Evolutionary conservation across 1,284 basidiomycete species (phyloP).

Genomic region (Mycosarcoma maydis): DNA sequence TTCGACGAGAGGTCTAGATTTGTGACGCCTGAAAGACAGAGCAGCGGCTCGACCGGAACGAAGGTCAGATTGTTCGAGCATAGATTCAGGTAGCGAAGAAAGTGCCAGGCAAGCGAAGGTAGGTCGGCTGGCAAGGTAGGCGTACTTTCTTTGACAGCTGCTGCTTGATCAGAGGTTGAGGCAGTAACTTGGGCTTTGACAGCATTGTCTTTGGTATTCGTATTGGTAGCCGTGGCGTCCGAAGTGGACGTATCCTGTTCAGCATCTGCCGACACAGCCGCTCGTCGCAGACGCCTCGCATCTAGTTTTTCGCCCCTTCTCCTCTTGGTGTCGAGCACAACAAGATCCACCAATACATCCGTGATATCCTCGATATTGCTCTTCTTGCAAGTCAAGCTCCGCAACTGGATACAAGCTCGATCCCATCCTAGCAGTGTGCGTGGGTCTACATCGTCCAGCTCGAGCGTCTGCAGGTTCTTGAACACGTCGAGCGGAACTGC

Average conservation of each 20-base stretch:
- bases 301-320: conserved; percentile 37
- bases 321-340: conserved; percentile 74
- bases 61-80: conserved; percentile 85
- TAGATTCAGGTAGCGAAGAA: conserved; percentile 80
- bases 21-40: conserved; percentile 71
- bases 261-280: background rate
- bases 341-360: conserved; percentile 80
- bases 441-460: conserved; percentile 83
- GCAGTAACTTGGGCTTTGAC: background rate
- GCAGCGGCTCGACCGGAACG: conserved; percentile 72
- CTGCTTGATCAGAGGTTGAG: background rate
- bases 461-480: conserved; percentile 80
- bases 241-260: conserved; percentile 4
- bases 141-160: conserved; percentile 67
- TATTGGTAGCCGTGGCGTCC: background rate
- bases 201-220: conserved; percentile 4
- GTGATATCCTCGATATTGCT: conserved; percentile 85
- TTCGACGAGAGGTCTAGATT: conserved; percentile 68
- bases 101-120: conserved; percentile 79
- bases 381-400: conserved; percentile 78
- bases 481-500: conserved; percentile 83
- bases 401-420: conserved; percentile 76
- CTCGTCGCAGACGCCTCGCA: conserved; percentile 5
- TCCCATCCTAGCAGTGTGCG: conserved; percentile 86
- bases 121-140: conserved; percentile 71